These are phyloP conservation scores for Beauveria brongniartii DNA, from an alignment of 2,329 filamentous ascomycete species.

Conservation along the genomic window DNA sequence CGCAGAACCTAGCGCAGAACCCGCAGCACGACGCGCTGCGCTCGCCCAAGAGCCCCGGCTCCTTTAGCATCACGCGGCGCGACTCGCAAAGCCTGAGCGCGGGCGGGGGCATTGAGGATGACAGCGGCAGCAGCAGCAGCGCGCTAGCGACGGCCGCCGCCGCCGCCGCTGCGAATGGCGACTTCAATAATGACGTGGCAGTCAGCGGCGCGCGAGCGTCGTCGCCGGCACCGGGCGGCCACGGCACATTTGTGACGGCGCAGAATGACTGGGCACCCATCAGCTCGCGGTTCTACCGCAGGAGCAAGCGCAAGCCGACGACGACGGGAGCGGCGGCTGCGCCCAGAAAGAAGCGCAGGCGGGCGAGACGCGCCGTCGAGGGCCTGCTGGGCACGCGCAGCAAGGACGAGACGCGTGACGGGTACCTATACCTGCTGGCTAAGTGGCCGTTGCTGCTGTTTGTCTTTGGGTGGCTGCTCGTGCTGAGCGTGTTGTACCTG, in stretches of 20 bases:
- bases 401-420: slow-evolving; percentile 90
- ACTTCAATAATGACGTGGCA: slow-evolving; percentile 23
- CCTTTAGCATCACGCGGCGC: slow-evolving; percentile 35
- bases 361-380: slow-evolving; percentile 30
- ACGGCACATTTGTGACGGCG: slow-evolving; percentile 66
- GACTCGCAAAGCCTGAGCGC: slow-evolving; percentile 24
- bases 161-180: slow-evolving; percentile 14
- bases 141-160: slow-evolving; percentile 21
- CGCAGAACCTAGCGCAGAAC: neutral
- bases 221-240: slow-evolving; percentile 10
- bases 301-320: slow-evolving; percentile 27
- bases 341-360: slow-evolving; percentile 18
- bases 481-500: slow-evolving; percentile 65
- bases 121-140: slow-evolving; percentile 16
- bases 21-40: slow-evolving; percentile 26
- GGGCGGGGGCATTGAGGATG: slow-evolving; percentile 20
- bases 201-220: slow-evolving; percentile 10
- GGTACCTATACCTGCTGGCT: slow-evolving; percentile 77
- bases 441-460: slow-evolving; percentile 87
- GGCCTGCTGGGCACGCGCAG: slow-evolving; percentile 47
- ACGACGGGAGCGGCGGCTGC: neutral
- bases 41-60: slow-evolving; percentile 33
- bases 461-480: slow-evolving; percentile 71
- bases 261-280: slow-evolving; percentile 95
- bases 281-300: slow-evolving; percentile 54